Evolutionary conservation across 768 basidiomycete species (phyloP), one percentile per base, ranked within the genome.

Genomic region (Suillus subluteus): DNA sequence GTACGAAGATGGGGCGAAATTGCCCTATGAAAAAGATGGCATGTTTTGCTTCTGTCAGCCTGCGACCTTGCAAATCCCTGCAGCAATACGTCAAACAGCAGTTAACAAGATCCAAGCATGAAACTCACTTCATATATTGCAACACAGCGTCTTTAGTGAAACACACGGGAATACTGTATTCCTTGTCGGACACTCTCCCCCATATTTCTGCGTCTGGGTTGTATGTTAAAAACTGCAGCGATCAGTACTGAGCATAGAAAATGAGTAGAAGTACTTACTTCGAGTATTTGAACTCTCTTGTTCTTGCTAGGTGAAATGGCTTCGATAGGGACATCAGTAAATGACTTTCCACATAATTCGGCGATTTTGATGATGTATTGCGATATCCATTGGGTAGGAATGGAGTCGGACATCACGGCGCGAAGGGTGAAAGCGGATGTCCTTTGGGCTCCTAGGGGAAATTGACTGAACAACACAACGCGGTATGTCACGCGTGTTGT

Each of bases 111-210:
- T 43, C 44, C 50, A 30, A 37, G 58, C 59, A 38, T 65, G 23
- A 37, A 44, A 77, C 81, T 76, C 63, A 82, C 83, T 68, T 73
- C 48, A 76, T 76, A 71, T 82, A 90, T 21, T 77, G 72, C 38
- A 73, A 71, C 16, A 87, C 75, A 1, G 89, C 89, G 6, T 84
- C 79, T 68, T 78, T 80, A 46, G 81, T 84, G 70, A 92, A 85
- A 40, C 85, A 85, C 5, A 87, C 81, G 5, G 87, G 83, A 21
- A 91, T 77, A 16, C 67, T 69, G 65, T 84, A 70, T 2, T 78
- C 67, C 71, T 84, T 87, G 74, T 93, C 91, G 2, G 90, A 91
- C 16, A 88, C 73, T 55, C 78, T 76, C 1, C 85, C 90, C 91
- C 91, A 93, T 21, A 91, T 72, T n/a, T 81, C 78, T 54, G 82